Evolutionary conservation across 208 protist species (phyloP), one percentile per base, ranked within the genome.

Genomic region (Acanthamoeba lenticulata): DNA sequence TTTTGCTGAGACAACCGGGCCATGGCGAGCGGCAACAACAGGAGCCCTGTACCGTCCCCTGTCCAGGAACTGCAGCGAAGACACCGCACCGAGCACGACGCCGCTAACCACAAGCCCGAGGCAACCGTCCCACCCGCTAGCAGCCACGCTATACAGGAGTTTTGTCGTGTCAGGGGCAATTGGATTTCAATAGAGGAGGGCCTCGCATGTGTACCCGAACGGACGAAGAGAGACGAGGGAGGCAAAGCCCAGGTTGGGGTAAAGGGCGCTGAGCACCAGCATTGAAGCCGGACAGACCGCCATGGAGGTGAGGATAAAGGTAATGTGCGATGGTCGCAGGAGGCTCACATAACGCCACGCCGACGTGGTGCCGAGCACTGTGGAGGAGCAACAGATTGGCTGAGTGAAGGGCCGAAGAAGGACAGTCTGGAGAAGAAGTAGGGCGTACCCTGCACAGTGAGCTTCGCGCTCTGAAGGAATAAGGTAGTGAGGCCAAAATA

Each of bases 291-390:
- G 1, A 19, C 40, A 57, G n/a, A 85, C 42, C 19, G 74, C 74
- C 0, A 27, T 55, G 38, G 74, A 55, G 42, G 44, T 85, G 19
- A 85, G 44, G 32, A 85, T 13, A 42, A 85, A 85, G 74, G 34
- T 21, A 4, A 85, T 6, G 44, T 85, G 24, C 2, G 42, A 1
- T 85, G 74, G 74, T 85, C 74, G 74, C 44, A 85, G 74, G 11
- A 85, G n/a, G 74, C 44, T 85, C 19, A 85, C 74, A 55, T 57
- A 85, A 29, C 74, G 74, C 74, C 74, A 85, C 9, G 74, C 0
- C 0, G 74, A 45, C 74, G 36, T 85, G 74, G 40, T 85, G 7
- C 74, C 74, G 11, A 55, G 2, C n/a, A 85, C 74, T 85, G 42
- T 36, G 57, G n/a, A n/a, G n/a, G n/a, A n/a, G n/a, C n/a, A n/a